phyloP scores from a whole-genome alignment of 306 rosid genomes.

The Trifolium fragiferum region DNA sequence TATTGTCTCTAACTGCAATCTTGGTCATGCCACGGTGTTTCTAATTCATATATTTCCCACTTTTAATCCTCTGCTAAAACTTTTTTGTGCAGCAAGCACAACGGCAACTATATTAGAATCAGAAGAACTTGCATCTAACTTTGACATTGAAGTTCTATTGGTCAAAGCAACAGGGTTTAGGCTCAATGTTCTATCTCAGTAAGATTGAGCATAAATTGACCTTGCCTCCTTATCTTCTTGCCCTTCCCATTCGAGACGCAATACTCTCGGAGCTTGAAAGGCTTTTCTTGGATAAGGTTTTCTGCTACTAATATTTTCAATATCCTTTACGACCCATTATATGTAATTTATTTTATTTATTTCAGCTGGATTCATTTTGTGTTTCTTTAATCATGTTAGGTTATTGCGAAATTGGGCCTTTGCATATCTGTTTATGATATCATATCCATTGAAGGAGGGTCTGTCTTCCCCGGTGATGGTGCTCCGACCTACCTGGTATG shows the following conservation, averaged over 20 bases:
- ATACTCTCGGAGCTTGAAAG: slow-evolving; percentile 73
- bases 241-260: slow-evolving; percentile 65
- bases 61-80: background rate
- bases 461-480: slow-evolving; percentile 74
- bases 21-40: background rate
- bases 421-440: slow-evolving; percentile 80
- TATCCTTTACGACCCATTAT: background rate
- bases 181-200: slow-evolving; percentile 82
- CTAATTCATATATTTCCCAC: background rate
- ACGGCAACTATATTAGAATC: background rate
- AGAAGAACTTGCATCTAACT: slow-evolving; percentile 16
- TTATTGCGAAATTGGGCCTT: slow-evolving; percentile 80
- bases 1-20: background rate
- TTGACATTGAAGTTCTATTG: slow-evolving; percentile 3
- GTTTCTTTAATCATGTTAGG: slow-evolving; percentile 52
- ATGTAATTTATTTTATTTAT: slow-evolving; percentile 14
- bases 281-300: slow-evolving; percentile 81
- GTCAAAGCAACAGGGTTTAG: slow-evolving; percentile 19
- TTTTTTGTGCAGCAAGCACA: background rate
- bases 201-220: slow-evolving; percentile 72
- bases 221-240: slow-evolving; percentile 70
- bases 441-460: slow-evolving; percentile 69
- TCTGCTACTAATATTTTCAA: slow-evolving; percentile 23
- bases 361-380: slow-evolving; percentile 35
- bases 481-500: slow-evolving; percentile 78